phyloP scores from a whole-genome alignment of 306 rosid species.

The Crotalaria pallida region DNA sequence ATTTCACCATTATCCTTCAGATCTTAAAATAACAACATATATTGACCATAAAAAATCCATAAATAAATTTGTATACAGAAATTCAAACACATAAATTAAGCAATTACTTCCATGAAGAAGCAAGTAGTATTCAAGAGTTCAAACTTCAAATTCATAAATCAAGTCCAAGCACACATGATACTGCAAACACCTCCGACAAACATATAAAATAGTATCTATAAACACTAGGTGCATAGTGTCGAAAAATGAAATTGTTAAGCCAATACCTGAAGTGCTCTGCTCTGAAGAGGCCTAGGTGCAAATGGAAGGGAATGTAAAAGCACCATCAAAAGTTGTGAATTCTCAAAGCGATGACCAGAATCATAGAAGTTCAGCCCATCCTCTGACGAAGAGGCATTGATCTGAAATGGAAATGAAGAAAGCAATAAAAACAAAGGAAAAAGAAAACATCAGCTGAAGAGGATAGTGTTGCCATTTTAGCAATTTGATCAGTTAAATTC shows the following conservation, averaged over 20 bases:
- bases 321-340: conserved; percentile 80
- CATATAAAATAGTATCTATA: not conserved
- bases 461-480: not conserved
- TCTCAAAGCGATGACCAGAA: conserved; percentile 98
- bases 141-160: conserved; percentile 5
- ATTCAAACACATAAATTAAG: conserved; percentile 14
- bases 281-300: conserved; percentile 81
- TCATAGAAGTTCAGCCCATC: conserved; percentile 91
- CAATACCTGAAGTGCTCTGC: conserved; percentile 86
- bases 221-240: not conserved
- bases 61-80: not conserved
- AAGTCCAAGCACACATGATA: not conserved
- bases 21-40: not conserved
- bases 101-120: conserved; percentile 9
- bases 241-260: conserved; percentile 17
- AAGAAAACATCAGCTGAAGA: not conserved
- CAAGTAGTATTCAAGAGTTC: not conserved
- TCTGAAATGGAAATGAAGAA: conserved; percentile 43
- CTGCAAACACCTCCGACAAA: conserved; percentile 8
- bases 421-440: not conserved
- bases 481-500: not conserved
- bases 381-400: conserved; percentile 84
- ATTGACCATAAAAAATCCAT: not conserved
- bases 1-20: not conserved
- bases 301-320: conserved; percentile 83